A percentile compares a stretch with the other conserved stretches of the same genome.
Conservation (phyloP, 2,329 filamentous ascomycete species). For the Alternaria sp. region DNA sequence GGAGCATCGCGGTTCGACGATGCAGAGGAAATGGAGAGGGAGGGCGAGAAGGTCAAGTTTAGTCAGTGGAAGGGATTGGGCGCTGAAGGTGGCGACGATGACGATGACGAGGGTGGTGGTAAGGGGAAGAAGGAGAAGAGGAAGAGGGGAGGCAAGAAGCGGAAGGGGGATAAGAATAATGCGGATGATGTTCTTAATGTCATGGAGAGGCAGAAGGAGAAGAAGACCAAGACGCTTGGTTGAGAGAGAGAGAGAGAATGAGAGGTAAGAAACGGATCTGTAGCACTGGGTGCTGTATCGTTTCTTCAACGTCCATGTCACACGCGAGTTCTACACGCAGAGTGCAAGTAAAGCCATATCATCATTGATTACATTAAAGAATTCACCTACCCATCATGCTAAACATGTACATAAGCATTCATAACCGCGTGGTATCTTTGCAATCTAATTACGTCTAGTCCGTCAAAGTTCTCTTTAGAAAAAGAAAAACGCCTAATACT, state of each 20-base stretch:
- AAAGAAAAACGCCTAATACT: not conserved
- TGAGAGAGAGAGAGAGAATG: slow-evolving; percentile 1
- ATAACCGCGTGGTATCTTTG: not conserved
- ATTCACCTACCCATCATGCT: not conserved
- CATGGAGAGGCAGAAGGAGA: slow-evolving; percentile 67
- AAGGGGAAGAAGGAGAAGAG: slow-evolving; percentile 66
- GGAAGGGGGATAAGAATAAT: slow-evolving; percentile 80
- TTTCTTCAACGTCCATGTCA: no score
- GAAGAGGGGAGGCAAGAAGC: slow-evolving; percentile 77
- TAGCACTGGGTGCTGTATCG: no score
- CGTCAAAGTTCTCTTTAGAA: not conserved
- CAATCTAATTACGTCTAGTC: not conserved
- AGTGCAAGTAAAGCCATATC: no score
- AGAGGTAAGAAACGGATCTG: no score
- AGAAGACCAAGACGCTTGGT: slow-evolving; percentile 34
- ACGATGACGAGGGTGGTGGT: slow-evolving; percentile 54
- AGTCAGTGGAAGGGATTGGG: slow-evolving; percentile 67
- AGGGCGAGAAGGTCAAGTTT: slow-evolving; percentile 68
- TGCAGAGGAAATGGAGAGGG: slow-evolving; percentile 78
- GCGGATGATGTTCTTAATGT: slow-evolving; percentile 81
- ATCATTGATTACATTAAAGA: no score
- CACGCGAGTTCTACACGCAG: no score
- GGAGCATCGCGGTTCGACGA: slow-evolving; percentile 87
- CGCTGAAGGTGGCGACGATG: slow-evolving; percentile 61
- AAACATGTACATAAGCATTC: not conserved